Evolutionary conservation across 2,329 filamentous ascomycete species (phyloP), one percentile per base, ranked within the genome.

Genomic region (Talaromyces sp.): DNA sequence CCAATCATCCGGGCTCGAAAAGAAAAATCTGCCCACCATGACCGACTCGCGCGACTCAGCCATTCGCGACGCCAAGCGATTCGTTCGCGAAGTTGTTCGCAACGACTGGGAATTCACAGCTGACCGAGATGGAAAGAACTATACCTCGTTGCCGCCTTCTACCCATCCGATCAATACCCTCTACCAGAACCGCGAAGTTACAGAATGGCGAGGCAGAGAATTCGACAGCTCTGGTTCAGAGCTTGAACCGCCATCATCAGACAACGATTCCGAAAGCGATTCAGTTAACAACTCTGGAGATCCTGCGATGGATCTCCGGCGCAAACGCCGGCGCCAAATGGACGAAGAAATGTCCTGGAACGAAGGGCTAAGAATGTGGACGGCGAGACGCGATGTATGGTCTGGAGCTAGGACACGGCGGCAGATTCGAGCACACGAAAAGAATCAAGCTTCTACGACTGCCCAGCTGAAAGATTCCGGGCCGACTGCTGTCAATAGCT

Each of bases 311-410:
- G 79, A 80, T 40, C 80, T 81, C 51, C 81, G 80, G 55, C 78
- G 83, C 32, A 81, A 79, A 56, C 78, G 83, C 37, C 79, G 85
- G 49, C 82, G 79, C 61, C 81, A 78, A 44, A 68, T 84, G 45
- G 81, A 83, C 56, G 83, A 85, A 51, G 87, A 90, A 75, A 82
- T 86, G 75, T 70, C 77, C 27, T 95, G 89, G 86, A 97, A 97
- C 65, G 79, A 87, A 33, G 93, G 93, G 0, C 70, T 97, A 51
- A 82, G 86, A n/a, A 88, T 88, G 69, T 97, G 90, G 73, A 83
- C 86, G 54, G 83, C 86, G 27, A 80, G 90, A 53, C 82, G 92
- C 44, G 86, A 96, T 73, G 86, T 85, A 6, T 97, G 93, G 93
- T 93, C 91, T 1, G 87, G 89, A 29, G 92, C 91, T 29, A 61